Base-by-base conservation (phyloP, 2,329 filamentous ascomycete species). In the Chalaropsis ovoidea region DNA sequence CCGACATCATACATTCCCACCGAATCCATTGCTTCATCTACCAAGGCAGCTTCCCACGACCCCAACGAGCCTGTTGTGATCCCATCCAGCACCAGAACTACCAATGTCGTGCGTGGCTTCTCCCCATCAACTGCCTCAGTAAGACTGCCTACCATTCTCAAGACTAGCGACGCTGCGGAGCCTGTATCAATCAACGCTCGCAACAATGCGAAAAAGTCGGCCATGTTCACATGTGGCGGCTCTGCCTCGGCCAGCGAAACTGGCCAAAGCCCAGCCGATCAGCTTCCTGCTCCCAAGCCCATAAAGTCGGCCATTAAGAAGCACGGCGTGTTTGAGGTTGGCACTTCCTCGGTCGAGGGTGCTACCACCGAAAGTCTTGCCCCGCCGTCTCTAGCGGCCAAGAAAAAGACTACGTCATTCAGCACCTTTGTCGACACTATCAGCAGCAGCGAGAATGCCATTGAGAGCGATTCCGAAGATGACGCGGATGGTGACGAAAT, bases 371-470 rank as follows among this genome's bases (percentile, higher is more conserved):
- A 61, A 47, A 66, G 62, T 17, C 49, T 67, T n/a, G 75, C 77
- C 1, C 72, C 77, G 11, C 42, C 61, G 15, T 60, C 49, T 19
- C 74, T 79, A 22, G 74, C 70, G 2, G 72, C 73, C 13, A 78
- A 76, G 71, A 90, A 88, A 78, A 96, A 95, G 80, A 84, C 87
- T 67, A 83, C 90, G 0, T 91, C 90, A 0, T 94, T 96, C 75
- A 87, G 85, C 76, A 87, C 89, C 71, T 84, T 91, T 69, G 82
- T 93, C 60, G 81, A 82, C 49, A 86, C 85, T 17, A 82, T 84
- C 67, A 86, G 84, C 7, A 87, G 88, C 65, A 82, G 84, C 68
- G 80, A 78, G 64, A 78, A 80, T 19, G 77, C 80, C 47, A 75
- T 78, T 27, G 74, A 74, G 35, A 72, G 74, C 65, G 83, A 86